These are phyloP conservation scores for Albugo candida DNA, from an alignment of 352 stramenopile genomes.

Conservation along the genomic window DNA sequence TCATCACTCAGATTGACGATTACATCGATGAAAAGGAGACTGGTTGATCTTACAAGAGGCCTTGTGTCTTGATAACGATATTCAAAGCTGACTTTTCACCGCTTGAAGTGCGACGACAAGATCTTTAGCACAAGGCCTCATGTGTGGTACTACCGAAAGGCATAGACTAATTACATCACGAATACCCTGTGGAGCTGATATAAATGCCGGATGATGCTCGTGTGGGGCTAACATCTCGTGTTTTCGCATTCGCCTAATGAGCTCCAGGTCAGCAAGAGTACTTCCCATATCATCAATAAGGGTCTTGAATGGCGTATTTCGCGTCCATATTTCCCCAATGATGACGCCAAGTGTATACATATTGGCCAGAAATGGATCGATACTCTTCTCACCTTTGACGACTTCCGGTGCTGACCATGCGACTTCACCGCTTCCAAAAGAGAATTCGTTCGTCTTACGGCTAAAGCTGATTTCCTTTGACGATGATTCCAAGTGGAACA, in stretches of 20 bases:
- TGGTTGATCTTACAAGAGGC: too few species aligned
- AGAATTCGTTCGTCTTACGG: background rate
- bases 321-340: constrained; percentile 36
- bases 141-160: constrained; percentile 24
- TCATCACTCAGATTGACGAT: too few species aligned
- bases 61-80: too few species aligned
- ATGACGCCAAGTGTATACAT: constrained; percentile 52
- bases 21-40: too few species aligned
- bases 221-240: constrained; percentile 21
- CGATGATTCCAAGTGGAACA: constrained; percentile 12
- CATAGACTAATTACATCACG: constrained; percentile 22
- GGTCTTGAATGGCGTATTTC: constrained; percentile 21
- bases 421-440: constrained; percentile 27
- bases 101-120: constrained; percentile 10
- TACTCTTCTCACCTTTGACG: constrained; percentile 10
- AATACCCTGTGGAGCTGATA: constrained; percentile 18
- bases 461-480: too few species aligned
- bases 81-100: too few species aligned
- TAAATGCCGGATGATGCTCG: constrained; percentile 21
- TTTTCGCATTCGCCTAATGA: constrained; percentile 16
- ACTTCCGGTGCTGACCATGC: constrained; percentile 33
- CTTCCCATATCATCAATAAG: constrained; percentile 25
- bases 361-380: constrained; percentile 28
- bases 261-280: constrained; percentile 29
- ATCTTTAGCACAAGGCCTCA: constrained; percentile 27